These are phyloP conservation scores for Talaromyces ruber DNA, from an alignment of 495 filamentous ascomycete genomes.

Conservation along the genomic window DNA sequence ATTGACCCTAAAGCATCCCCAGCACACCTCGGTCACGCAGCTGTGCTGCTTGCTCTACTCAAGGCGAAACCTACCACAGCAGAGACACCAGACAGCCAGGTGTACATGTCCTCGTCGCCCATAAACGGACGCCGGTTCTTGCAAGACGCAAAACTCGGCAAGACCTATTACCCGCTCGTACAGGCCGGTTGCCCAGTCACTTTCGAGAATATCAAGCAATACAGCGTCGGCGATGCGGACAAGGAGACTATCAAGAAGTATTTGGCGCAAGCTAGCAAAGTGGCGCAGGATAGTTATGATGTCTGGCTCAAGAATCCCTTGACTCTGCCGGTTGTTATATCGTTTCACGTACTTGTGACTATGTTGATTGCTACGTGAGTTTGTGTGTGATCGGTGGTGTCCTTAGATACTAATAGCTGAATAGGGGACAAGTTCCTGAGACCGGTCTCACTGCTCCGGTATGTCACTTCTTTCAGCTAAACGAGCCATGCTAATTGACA, in stretches of 20 bases:
- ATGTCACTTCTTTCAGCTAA: background rate
- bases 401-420: background rate
- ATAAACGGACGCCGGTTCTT: conserved; percentile 2
- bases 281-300: background rate
- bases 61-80: background rate
- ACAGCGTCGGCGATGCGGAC: background rate
- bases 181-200: background rate
- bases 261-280: background rate
- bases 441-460: background rate
- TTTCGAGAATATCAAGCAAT: background rate
- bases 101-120: background rate
- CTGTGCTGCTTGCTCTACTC: background rate
- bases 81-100: background rate
- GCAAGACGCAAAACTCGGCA: background rate
- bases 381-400: too few relatives aligned
- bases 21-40: conserved; percentile 1
- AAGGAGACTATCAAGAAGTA: background rate
- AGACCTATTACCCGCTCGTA: background rate
- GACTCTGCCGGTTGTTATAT: background rate
- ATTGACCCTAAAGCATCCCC: background rate
- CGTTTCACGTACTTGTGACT: background rate
- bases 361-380: background rate
- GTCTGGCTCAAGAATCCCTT: background rate
- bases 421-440: background rate
- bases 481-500: background rate